A percentile compares a stretch with the other conserved stretches of the same genome.
Evolutionary conservation across 2,329 filamentous ascomycete species (phyloP).

Genomic region (Pleoardoris graminearum): DNA sequence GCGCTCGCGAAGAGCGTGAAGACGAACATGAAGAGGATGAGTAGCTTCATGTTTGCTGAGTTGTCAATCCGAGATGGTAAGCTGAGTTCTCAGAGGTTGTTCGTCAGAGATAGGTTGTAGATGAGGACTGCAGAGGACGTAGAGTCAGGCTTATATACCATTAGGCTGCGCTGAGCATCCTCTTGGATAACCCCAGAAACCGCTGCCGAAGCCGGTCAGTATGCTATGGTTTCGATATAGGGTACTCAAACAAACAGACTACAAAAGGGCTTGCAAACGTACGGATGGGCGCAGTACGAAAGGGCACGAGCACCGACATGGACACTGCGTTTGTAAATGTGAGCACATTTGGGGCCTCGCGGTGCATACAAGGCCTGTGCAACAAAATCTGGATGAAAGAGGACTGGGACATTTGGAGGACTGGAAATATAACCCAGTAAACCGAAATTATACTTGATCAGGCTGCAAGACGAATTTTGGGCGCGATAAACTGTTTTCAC

Average conservation of each 20-base stretch:
- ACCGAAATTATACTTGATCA: too few species aligned
- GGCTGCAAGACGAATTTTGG: neutral
- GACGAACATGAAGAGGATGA: neutral
- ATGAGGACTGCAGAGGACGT: too few species aligned
- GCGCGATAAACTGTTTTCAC: constrained; percentile 11
- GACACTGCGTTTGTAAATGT: neutral
- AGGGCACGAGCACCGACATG: neutral
- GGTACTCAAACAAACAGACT: too few species aligned
- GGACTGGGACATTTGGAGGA: too few species aligned
- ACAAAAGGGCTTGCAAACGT: too few species aligned
- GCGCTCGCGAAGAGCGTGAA: neutral
- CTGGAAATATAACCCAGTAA: too few species aligned
- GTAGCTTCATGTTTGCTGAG: neutral
- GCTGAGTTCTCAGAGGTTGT: neutral
- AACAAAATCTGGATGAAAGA: neutral
- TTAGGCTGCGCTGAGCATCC: neutral
- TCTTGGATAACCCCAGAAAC: too few species aligned
- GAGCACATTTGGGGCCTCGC: neutral
- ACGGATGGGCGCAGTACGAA: neutral
- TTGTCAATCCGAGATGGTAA: neutral
- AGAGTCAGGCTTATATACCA: neutral
- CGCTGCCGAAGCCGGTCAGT: too few species aligned
- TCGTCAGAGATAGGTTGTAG: neutral
- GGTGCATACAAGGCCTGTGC: too few species aligned
- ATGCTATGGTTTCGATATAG: too few species aligned